Conservation (phyloP, 2,329 filamentous ascomycete genomes). For the Xylariales sp. region DNA sequence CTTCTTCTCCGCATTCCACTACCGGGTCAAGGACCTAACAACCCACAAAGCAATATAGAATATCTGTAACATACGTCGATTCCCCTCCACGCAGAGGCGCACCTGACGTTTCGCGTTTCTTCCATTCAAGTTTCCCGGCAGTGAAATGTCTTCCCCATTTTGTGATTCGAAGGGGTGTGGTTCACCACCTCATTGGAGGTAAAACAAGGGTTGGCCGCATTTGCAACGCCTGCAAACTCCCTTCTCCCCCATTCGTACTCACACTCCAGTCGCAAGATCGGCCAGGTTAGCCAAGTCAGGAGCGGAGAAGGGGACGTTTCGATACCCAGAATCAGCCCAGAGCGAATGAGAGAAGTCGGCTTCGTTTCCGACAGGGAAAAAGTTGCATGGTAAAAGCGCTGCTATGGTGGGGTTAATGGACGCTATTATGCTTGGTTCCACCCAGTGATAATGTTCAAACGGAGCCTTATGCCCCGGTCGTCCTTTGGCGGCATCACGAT, state of each 20-base stretch:
- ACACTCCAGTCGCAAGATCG: too few species aligned
- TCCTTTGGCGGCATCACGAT: neutral
- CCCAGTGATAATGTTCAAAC: too few species aligned
- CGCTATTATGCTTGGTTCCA: neutral
- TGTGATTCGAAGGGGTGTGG: neutral
- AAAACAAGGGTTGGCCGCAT: neutral
- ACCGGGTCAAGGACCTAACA: neutral
- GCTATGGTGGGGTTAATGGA: neutral
- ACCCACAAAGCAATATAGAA: neutral
- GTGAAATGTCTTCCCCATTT: neutral
- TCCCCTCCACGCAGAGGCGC: neutral
- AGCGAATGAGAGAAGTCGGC: too few species aligned
- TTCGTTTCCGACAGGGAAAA: too few species aligned
- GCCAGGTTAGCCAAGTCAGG: too few species aligned
- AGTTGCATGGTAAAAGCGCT: too few species aligned
- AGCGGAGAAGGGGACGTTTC: too few species aligned
- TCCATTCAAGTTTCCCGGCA: slow-evolving; percentile 1
- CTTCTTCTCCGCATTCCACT: neutral
- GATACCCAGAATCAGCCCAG: too few species aligned
- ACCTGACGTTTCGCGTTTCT: neutral
- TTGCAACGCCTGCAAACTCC: neutral
- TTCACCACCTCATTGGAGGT: neutral
- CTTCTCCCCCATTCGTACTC: neutral
- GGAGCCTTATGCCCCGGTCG: slow-evolving; percentile 2
- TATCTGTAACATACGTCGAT: neutral